Evolutionary conservation across 805 yeast genomes (phyloP).

Genomic region (Lachancea nothofagi): DNA sequence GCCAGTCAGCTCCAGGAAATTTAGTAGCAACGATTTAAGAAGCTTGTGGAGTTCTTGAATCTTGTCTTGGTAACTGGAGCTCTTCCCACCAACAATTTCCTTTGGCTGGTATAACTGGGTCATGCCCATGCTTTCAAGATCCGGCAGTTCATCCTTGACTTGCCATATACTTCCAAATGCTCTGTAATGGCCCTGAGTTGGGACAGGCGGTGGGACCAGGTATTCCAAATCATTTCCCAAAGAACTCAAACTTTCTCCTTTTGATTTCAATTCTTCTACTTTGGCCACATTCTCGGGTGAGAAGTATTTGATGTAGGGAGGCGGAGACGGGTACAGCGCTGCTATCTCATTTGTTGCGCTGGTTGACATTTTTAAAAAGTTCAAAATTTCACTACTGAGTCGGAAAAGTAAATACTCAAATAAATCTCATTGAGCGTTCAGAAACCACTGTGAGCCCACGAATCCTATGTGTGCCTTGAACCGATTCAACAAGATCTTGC

Average conservation of each 20-base stretch:
- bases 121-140: slow-evolving; percentile 71
- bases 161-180: slow-evolving; percentile 93
- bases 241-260: slow-evolving; percentile 28
- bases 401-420: too few species aligned
- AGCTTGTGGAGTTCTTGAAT: slow-evolving; percentile 74
- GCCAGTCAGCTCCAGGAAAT: slow-evolving; percentile 79
- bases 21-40: slow-evolving; percentile 69
- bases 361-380: slow-evolving; percentile 6
- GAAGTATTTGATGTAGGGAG: slow-evolving; percentile 70
- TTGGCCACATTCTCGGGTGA: slow-evolving; percentile 59
- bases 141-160: slow-evolving; percentile 64
- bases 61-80: slow-evolving; percentile 41
- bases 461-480: too few species aligned
- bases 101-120: slow-evolving; percentile 52
- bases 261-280: slow-evolving; percentile 28
- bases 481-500: too few species aligned
- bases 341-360: slow-evolving; percentile 39
- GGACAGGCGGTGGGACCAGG: slow-evolving; percentile 59
- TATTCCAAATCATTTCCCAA: slow-evolving; percentile 44
- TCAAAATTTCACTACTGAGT: background rate
- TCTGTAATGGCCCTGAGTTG: slow-evolving; percentile 61
- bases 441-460: too few species aligned
- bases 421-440: too few species aligned
- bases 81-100: slow-evolving; percentile 14
- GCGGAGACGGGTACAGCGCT: slow-evolving; percentile 92